Evolutionary conservation across 2,329 filamentous ascomycete species (phyloP).

Genomic region (Stromatinia cepivora): DNA sequence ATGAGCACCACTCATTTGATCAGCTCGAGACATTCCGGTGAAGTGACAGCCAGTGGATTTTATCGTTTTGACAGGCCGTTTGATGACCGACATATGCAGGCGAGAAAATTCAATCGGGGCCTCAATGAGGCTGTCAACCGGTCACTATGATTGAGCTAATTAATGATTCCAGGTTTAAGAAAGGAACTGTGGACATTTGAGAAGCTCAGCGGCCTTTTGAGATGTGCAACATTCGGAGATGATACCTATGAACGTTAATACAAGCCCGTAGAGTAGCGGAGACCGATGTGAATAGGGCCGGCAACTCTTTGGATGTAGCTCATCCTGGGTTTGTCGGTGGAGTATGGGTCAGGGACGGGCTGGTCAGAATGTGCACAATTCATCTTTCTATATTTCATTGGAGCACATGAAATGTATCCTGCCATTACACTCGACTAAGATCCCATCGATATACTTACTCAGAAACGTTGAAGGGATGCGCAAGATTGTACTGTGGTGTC

Average conservation of each 20-base stretch:
- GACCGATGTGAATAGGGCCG: not conserved
- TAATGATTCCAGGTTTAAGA: not conserved
- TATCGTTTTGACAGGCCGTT: not conserved
- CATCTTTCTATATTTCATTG: not conserved
- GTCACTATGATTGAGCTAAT: no score
- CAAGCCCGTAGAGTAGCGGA: no score
- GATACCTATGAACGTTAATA: not conserved
- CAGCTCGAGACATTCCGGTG: not conserved
- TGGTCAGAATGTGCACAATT: not conserved
- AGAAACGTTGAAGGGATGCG: not conserved
- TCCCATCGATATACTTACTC: not conserved
- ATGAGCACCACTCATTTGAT: not conserved
- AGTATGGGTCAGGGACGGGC: fast-evolving
- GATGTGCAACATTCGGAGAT: not conserved
- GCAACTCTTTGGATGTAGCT: not conserved
- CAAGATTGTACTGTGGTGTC: not conserved
- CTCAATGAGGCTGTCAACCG: not conserved
- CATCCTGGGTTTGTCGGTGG: not conserved
- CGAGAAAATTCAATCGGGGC: not conserved
- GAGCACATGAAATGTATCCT: not conserved
- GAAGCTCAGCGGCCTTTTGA: not conserved
- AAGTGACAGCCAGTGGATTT: not conserved
- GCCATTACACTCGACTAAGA: not conserved
- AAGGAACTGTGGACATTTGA: not conserved
- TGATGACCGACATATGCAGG: not conserved